phyloP scores from a whole-genome alignment of 805 yeast species.

The Saccharomyces mikatae region DNA sequence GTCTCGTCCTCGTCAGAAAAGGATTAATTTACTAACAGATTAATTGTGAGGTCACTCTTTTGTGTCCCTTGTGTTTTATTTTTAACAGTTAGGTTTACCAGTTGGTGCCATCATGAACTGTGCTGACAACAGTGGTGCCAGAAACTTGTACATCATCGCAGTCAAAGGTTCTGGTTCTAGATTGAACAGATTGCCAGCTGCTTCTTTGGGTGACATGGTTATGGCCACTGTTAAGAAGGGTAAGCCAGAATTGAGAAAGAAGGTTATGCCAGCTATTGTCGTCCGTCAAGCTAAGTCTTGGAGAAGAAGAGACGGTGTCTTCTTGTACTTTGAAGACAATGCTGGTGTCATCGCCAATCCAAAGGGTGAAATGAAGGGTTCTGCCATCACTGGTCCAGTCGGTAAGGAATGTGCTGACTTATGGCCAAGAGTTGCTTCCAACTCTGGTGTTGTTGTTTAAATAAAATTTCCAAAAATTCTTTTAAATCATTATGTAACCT shows the following conservation, averaged over 20 bases:
- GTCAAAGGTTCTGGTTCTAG: constrained; percentile 98
- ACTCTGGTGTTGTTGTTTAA: constrained; percentile 99
- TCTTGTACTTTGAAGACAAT: constrained; percentile 97
- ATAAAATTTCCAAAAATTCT: constrained; percentile 5
- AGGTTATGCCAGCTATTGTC: constrained; percentile 98
- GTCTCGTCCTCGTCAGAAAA: background rate
- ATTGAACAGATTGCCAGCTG: constrained; percentile 99
- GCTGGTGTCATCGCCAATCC: constrained; percentile 99
- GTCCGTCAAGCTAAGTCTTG: constrained; percentile 97
- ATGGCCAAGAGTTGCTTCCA: constrained; percentile 99
- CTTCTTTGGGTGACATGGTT: constrained; percentile 98
- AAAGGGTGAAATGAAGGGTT: constrained; percentile 99
- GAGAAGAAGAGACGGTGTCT: constrained; percentile 99
- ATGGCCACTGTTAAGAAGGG: constrained; percentile 99
- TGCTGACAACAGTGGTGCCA: constrained; percentile 98
- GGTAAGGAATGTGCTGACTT: constrained; percentile 99
- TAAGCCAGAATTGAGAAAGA: constrained; percentile 99
- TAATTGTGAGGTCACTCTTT: background rate
- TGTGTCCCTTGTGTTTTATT: background rate
- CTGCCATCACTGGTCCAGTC: constrained; percentile 99
- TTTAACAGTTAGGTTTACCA: constrained; percentile 85
- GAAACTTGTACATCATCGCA: constrained; percentile 94
- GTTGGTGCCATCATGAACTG: constrained; percentile 98
- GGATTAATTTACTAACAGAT: constrained; percentile 12
- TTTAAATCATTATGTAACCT: background rate